phyloP scores from a whole-genome alignment of 2,329 filamentous ascomycete species.

The Fulvia fulva region DNA sequence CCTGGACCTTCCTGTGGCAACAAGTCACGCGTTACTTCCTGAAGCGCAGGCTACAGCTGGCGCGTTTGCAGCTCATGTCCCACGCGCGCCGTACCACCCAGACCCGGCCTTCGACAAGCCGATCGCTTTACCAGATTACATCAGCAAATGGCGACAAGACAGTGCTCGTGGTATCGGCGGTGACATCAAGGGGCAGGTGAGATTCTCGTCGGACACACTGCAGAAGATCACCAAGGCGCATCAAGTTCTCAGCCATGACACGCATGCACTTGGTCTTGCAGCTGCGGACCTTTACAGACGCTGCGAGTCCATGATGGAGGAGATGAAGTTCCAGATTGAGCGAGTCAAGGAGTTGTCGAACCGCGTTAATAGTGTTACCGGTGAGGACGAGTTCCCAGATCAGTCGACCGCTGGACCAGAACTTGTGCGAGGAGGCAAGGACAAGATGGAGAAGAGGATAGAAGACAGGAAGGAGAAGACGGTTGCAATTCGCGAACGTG shows the following conservation, averaged over 20 bases:
- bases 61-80: constrained; percentile 50
- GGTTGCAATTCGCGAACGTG: constrained; percentile 53
- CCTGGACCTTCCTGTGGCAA: constrained; percentile 52
- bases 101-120: constrained; percentile 56
- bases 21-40: constrained; percentile 49
- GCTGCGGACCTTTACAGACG: constrained; percentile 70
- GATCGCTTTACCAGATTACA: constrained; percentile 49
- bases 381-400: constrained; percentile 46
- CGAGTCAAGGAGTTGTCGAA: constrained; percentile 63
- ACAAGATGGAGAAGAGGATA: constrained; percentile 58
- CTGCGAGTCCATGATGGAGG: constrained; percentile 63
- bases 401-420: constrained; percentile 41
- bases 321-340: constrained; percentile 64
- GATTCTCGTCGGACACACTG: constrained; percentile 66
- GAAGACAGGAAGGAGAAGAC: constrained; percentile 54
- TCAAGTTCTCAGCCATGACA: constrained; percentile 66
- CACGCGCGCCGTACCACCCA: constrained; percentile 52
- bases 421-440: constrained; percentile 26
- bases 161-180: constrained; percentile 36
- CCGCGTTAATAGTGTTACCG: constrained; percentile 63
- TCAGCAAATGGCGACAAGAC: constrained; percentile 35
- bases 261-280: constrained; percentile 62
- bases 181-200: constrained; percentile 62
- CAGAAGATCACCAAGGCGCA: constrained; percentile 70
- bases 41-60: constrained; percentile 13